Conservation (phyloP, 768 basidiomycete species). For the Pisolithus marmoratus region DNA sequence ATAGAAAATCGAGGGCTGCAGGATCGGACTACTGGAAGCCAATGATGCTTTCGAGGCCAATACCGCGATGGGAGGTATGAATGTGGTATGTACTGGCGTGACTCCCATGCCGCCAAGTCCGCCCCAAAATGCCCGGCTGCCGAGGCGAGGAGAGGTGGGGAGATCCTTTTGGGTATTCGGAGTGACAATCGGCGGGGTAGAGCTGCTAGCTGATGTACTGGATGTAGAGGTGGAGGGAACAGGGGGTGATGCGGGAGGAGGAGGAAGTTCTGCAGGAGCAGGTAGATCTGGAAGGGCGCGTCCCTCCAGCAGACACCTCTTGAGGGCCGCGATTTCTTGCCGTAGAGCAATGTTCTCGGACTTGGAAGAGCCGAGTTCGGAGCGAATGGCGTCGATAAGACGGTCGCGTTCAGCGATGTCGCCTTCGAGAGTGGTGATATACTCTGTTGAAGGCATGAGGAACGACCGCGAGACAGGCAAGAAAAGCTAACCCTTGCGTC, state of each 20-base stretch:
- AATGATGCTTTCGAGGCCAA: conserved; percentile 21
- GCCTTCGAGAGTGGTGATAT: conserved; percentile 89
- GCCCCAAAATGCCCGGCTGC: conserved; percentile 69
- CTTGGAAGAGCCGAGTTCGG: conserved; percentile 73
- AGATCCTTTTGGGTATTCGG: conserved; percentile 78
- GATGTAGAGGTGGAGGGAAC: conserved; percentile 14
- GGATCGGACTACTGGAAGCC: conserved; percentile 20
- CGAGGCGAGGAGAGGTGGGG: conserved; percentile 53
- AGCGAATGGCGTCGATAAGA: conserved; percentile 80
- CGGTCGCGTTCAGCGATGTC: conserved; percentile 91
- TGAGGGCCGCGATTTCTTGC: conserved; percentile 69
- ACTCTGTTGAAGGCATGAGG: conserved; percentile 48
- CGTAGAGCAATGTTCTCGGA: conserved; percentile 81
- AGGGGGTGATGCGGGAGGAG: conserved; percentile 39
- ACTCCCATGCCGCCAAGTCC: conserved; percentile 64
- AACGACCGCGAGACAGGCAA: neutral
- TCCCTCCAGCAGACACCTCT: conserved; percentile 67
- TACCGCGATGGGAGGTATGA: conserved; percentile 63
- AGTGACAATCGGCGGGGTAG: conserved; percentile 37
- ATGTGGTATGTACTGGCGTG: conserved; percentile 79
- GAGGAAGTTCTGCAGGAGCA: conserved; percentile 37
- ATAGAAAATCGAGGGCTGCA: conserved; percentile 27
- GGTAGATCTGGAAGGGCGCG: conserved; percentile 46
- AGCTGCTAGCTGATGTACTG: conserved; percentile 8
- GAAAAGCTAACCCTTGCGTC: conserved; percentile 69